phyloP scores from a whole-genome alignment of 1,284 basidiomycete species.

The Gomphus bonarii region DNA sequence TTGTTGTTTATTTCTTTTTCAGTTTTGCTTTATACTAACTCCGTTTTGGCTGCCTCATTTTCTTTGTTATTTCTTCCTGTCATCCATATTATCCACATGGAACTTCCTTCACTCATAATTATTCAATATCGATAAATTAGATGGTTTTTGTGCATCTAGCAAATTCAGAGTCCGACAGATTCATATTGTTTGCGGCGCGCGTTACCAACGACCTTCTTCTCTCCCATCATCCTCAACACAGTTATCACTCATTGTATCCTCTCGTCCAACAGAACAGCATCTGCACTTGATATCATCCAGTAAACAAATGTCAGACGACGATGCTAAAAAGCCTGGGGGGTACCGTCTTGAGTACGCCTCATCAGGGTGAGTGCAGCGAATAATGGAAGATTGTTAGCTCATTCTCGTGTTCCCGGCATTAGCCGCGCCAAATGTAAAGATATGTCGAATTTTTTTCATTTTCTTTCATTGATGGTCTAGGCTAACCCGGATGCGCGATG shows the following conservation, averaged over 20 bases:
- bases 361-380: conserved; percentile 21
- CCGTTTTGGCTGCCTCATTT: too few species aligned
- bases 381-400: background rate
- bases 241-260: background rate
- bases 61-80: background rate
- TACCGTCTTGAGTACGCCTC: conserved; percentile 73
- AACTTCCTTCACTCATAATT: background rate
- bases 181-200: background rate
- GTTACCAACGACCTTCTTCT: background rate
- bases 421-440: conserved; percentile 77
- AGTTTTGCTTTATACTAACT: background rate
- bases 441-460: conserved; percentile 25
- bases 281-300: background rate
- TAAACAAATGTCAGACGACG: conserved; percentile 44
- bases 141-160: background rate
- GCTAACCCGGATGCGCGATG: background rate
- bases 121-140: background rate
- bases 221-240: background rate
- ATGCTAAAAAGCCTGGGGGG: conserved; percentile 35
- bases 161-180: conserved; percentile 10
- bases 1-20: background rate
- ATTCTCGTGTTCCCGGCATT: background rate
- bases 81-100: background rate
- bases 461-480: conserved; percentile 13
- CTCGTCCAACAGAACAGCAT: background rate